phyloP scores from a whole-genome alignment of 352 stramenopile species.

The Elongisporangium undulatum region DNA sequence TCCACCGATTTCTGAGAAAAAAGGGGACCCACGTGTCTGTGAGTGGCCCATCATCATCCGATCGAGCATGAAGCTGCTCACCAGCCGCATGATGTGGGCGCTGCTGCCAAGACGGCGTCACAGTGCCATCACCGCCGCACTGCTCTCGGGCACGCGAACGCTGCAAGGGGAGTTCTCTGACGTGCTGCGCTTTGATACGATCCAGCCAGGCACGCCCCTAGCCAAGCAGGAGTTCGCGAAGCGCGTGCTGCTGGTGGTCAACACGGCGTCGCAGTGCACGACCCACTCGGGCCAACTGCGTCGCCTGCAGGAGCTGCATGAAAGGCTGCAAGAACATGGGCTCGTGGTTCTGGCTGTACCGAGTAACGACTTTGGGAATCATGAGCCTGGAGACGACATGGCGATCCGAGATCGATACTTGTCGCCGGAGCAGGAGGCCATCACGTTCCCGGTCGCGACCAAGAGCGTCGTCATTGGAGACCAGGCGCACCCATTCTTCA shows the following conservation, averaged over 20 bases:
- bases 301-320: slow-evolving; percentile 50
- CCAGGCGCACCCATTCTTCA: slow-evolving; percentile 61
- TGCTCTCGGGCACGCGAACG: background rate
- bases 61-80: background rate
- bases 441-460: slow-evolving; percentile 48
- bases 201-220: slow-evolving; percentile 31
- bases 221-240: slow-evolving; percentile 25
- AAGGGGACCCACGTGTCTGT: background rate
- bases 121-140: no score
- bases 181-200: slow-evolving; percentile 35
- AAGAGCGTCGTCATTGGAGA: slow-evolving; percentile 42
- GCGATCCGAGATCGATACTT: slow-evolving; percentile 45
- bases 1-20: background rate
- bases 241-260: slow-evolving; percentile 57
- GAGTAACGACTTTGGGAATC: slow-evolving; percentile 61
- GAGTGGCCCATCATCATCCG: background rate
- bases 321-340: slow-evolving; percentile 30
- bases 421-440: slow-evolving; percentile 17
- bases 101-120: background rate
- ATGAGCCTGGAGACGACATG: slow-evolving; percentile 39
- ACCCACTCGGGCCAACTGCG: slow-evolving; percentile 37
- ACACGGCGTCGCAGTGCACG: slow-evolving; percentile 63
- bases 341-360: slow-evolving; percentile 60
- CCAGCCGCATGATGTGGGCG: background rate
- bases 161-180: slow-evolving; percentile 30